These are phyloP conservation scores for Stagonosporopsis rhizophila DNA, from an alignment of 2,329 filamentous ascomycete species.

Conservation along the genomic window DNA sequence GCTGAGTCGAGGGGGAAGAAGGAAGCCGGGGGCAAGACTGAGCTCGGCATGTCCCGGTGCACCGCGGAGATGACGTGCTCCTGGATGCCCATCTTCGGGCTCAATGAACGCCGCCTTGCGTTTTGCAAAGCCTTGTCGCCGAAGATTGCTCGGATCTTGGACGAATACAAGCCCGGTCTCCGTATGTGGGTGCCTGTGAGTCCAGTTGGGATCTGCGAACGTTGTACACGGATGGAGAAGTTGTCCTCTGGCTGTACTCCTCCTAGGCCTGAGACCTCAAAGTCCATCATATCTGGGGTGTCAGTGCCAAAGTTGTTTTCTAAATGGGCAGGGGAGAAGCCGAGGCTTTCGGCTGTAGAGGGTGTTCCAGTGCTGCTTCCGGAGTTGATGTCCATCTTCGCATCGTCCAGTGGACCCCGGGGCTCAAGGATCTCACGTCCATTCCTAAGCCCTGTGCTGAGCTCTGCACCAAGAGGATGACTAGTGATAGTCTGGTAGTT, in stretches of 20 bases:
- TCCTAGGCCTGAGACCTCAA: conserved; percentile 63
- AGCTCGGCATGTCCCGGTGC: conserved; percentile 65
- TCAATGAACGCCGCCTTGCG: conserved; percentile 10
- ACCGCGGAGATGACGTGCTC: conserved; percentile 72
- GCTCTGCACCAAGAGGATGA: conserved; percentile 42
- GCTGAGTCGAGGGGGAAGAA: conserved; percentile 51
- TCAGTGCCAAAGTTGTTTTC: conserved; percentile 32
- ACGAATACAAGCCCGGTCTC: conserved; percentile 30
- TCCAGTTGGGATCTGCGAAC: conserved; percentile 30
- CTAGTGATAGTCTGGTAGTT: conserved; percentile 42
- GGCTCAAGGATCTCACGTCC: conserved; percentile 39
- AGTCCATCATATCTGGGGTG: conserved; percentile 43
- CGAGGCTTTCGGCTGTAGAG: conserved; percentile 42
- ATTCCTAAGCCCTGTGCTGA: conserved; percentile 1
- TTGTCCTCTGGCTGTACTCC: conserved; percentile 66
- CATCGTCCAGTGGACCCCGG: conserved; percentile 33
- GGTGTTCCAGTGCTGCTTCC: conserved; percentile 41
- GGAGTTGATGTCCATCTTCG: conserved; percentile 30
- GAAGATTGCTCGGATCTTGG: conserved; percentile 48
- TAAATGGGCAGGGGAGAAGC: conserved; percentile 47
- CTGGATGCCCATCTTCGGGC: conserved; percentile 56
- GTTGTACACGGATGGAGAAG: conserved; percentile 60
- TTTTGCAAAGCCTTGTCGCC: conserved; percentile 16
- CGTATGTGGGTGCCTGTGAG: conserved; percentile 9
- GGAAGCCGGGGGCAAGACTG: conserved; percentile 54